A percentile compares a stretch with the other conserved stretches of the same genome.
Evolutionary conservation across 108 stramenopile genomes (phyloP).

Genomic region (Discostella pseudostelligera): DNA sequence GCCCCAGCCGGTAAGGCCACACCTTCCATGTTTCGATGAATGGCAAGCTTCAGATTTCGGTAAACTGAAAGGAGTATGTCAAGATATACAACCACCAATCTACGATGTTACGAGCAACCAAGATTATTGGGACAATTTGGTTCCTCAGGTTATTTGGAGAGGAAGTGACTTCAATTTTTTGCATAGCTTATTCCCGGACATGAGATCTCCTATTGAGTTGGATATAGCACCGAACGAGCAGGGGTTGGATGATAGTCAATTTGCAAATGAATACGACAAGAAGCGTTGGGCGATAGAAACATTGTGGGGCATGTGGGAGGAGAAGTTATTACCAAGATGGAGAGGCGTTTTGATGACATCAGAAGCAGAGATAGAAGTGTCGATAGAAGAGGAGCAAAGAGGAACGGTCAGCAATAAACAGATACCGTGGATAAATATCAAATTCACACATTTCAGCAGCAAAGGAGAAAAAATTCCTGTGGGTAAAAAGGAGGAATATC

Average conservation of each 20-base stretch:
- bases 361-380: conserved; percentile 35
- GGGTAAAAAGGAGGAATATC: conserved; percentile 3
- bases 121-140: conserved; percentile 32
- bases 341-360: conserved; percentile 37
- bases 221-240: conserved; percentile 14
- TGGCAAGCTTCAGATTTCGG: conserved; percentile 12
- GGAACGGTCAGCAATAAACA: neutral
- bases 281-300: conserved; percentile 17
- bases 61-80: neutral
- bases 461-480: conserved; percentile 16
- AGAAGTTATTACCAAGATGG: conserved; percentile 38
- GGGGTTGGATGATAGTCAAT: neutral
- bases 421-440: conserved; percentile 51
- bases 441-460: conserved; percentile 54
- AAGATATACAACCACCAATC: conserved; percentile 12
- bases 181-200: conserved; percentile 16
- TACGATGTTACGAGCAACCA: conserved; percentile 12
- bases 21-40: conserved; percentile 30
- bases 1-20: conserved; percentile 37
- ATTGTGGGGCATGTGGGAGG: conserved; percentile 25
- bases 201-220: conserved; percentile 19
- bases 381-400: neutral
- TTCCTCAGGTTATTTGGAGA: conserved; percentile 49
- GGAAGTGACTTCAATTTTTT: conserved; percentile 44
- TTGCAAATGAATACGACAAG: neutral